Evolutionary conservation across 768 basidiomycete species (phyloP).

Genomic region (Holtermannia corniformis): DNA sequence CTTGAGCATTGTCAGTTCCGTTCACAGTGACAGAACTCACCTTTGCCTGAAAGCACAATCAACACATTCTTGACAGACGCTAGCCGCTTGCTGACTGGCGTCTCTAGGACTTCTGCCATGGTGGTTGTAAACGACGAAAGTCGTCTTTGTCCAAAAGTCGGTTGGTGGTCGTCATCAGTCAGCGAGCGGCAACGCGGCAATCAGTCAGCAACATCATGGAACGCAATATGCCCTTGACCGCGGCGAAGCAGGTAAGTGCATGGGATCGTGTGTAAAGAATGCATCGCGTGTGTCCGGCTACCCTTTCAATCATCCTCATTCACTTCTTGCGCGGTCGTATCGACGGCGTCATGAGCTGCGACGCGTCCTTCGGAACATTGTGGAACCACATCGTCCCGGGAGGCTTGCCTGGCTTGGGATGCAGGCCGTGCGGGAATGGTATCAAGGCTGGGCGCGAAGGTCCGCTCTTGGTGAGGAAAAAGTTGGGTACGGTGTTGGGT

Average conservation of each 20-base stretch:
- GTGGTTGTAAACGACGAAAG: not conserved
- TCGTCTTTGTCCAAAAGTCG: not conserved
- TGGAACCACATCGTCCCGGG: conserved; percentile 31
- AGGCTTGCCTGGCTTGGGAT: conserved; percentile 25
- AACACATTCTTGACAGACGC: conserved; percentile 70
- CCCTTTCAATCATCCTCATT: too few relatives aligned
- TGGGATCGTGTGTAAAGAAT: too few relatives aligned
- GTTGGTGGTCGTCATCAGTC: not conserved
- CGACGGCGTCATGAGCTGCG: conserved; percentile 26
- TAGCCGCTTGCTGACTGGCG: conserved; percentile 63
- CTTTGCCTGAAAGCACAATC: conserved; percentile 91
- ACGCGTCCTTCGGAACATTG: conserved; percentile 25
- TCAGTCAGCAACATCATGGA: too few relatives aligned
- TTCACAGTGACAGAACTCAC: conserved; percentile 10
- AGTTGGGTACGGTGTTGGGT: conserved; percentile 25
- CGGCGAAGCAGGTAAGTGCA: too few relatives aligned
- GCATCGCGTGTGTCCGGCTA: too few relatives aligned
- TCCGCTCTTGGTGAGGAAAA: conserved; percentile 35
- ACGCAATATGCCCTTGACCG: too few relatives aligned
- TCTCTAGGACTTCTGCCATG: conserved; percentile 40
- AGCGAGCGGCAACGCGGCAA: too few relatives aligned
- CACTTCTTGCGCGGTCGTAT: not conserved
- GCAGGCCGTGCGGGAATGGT: conserved; percentile 33
- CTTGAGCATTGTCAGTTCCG: conserved; percentile 7
- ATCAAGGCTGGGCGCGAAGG: conserved; percentile 20